Base-by-base conservation (phyloP, 495 filamentous ascomycete genomes). In the Staphylotrichum tortipilum region DNA sequence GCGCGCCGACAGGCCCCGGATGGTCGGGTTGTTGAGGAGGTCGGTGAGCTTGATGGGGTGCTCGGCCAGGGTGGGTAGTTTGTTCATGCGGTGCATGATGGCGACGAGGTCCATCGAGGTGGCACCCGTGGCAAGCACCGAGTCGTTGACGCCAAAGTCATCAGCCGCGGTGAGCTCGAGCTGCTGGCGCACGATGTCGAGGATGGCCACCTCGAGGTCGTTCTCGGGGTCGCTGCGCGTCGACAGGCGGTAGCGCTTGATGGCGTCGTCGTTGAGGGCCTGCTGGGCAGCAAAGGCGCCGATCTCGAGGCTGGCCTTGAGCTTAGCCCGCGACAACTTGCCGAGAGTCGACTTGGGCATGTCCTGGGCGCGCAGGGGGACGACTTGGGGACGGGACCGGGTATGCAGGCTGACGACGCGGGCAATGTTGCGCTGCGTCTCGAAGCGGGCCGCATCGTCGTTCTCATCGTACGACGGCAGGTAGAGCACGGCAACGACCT, bases 241-340 rank as follows among this genome's bases (percentile, higher is more conserved):
- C 22, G 26, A 18, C 28, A 31, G 42, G 42, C 42, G 44, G 31
- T 49, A 41, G 2, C 46, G 34, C 18, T 34, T 47, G 12, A 53
- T 39, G 33, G 54, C 30, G 24, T 59, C 56, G 29, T 61, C 48
- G 38, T 44, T 44, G 28, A 19, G 3, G 7, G 28, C 42, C 42
- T 44, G 42, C 42, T 44, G 42, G 17, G 26, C 17, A 1, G 26
- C 15, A 18, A 69, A 71, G 6, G 38, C 26, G 7, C 69, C 69
- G 19, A 29, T 23, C 47, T 72, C 66, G 17, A 71, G 64, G 5
- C 55, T 46, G 0, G 52, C 50, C 23, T 56, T 57, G 15, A 77
- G 53, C 42, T 72, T 75, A 7, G 60, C 37, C 0, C 68, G 63
- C 7, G 75, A 76, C 3, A 79, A 35, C 56, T 79, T 79, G 7